Percentiles rank a stretch among this genome's conserved stretches.
These are phyloP conservation scores for Annulohypoxylon maeteangense DNA, from an alignment of 495 filamentous ascomycete species.

Conservation along the genomic window DNA sequence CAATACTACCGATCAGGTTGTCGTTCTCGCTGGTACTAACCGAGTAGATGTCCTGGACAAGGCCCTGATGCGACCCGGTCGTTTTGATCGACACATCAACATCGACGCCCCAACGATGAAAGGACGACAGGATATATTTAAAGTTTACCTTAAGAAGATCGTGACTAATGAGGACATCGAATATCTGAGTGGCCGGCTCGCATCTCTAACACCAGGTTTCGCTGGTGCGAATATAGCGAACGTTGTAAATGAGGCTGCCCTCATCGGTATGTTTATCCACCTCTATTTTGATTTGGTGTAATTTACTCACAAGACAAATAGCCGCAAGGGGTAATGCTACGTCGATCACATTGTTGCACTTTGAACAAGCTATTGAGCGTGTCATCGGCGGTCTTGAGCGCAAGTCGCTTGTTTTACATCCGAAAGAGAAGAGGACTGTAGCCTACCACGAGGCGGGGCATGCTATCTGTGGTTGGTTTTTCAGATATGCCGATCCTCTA, in stretches of 20 bases:
- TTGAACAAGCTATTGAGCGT: conserved; percentile 97
- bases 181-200: conserved; percentile 83
- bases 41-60: conserved; percentile 93
- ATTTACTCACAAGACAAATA: conserved; percentile 59
- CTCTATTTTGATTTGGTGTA: background rate
- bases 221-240: conserved; percentile 98
- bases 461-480: conserved; percentile 98
- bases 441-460: conserved; percentile 99
- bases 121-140: conserved; percentile 95
- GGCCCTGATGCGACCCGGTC: conserved; percentile 94
- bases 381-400: conserved; percentile 96
- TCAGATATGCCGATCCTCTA: conserved; percentile 93
- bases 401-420: conserved; percentile 91
- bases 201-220: conserved; percentile 94
- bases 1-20: conserved; percentile 96
- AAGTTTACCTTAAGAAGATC: conserved; percentile 91
- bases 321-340: conserved; percentile 84
- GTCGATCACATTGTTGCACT: conserved; percentile 84
- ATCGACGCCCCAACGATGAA: conserved; percentile 97
- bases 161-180: conserved; percentile 90
- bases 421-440: conserved; percentile 92
- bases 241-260: conserved; percentile 95
- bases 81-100: conserved; percentile 93
- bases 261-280: conserved; percentile 78
- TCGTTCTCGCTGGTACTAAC: conserved; percentile 98